Conservation (phyloP, 164 flowering plant species). For the Umbilicus rupestris region DNA sequence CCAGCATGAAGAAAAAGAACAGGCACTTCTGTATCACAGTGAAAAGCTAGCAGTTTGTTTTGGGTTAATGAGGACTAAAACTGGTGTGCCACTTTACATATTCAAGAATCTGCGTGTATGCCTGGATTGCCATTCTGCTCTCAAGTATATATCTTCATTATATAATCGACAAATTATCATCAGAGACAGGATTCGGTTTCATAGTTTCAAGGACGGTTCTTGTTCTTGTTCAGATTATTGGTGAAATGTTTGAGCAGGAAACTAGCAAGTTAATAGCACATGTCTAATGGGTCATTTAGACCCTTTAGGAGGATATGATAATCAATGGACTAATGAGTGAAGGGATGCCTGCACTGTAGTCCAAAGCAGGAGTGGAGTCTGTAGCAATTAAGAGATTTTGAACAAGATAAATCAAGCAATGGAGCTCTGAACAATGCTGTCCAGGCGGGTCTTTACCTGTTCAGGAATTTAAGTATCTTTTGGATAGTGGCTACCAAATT, state of each 20-base stretch:
- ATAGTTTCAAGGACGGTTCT: slow-evolving; percentile 41
- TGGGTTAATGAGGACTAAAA: slow-evolving; percentile 38
- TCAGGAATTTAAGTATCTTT: too few relatives aligned
- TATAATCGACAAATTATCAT: slow-evolving; percentile 38
- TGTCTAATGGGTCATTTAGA: neutral
- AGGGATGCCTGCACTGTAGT: too few relatives aligned
- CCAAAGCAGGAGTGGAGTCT: too few relatives aligned
- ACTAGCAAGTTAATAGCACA: neutral
- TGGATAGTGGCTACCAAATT: too few relatives aligned
- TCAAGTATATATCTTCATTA: slow-evolving; percentile 36
- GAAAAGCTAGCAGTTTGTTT: slow-evolving; percentile 58
- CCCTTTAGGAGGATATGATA: too few relatives aligned
- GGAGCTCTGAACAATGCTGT: too few relatives aligned
- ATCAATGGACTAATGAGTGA: too few relatives aligned
- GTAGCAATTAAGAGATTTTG: too few relatives aligned
- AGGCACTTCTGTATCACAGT: slow-evolving; percentile 41
- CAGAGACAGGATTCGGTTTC: slow-evolving; percentile 56
- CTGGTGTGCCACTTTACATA: slow-evolving; percentile 32
- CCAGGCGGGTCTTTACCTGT: too few relatives aligned
- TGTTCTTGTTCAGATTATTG: slow-evolving; percentile 60
- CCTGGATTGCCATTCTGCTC: slow-evolving; percentile 52
- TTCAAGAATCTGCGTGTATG: slow-evolving; percentile 58
- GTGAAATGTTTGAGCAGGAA: slow-evolving; percentile 18
- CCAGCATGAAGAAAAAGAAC: slow-evolving; percentile 47
- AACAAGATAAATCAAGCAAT: too few relatives aligned